These are phyloP conservation scores for Citrus australasica DNA, from an alignment of 345 rosid species.

Conservation along the genomic window DNA sequence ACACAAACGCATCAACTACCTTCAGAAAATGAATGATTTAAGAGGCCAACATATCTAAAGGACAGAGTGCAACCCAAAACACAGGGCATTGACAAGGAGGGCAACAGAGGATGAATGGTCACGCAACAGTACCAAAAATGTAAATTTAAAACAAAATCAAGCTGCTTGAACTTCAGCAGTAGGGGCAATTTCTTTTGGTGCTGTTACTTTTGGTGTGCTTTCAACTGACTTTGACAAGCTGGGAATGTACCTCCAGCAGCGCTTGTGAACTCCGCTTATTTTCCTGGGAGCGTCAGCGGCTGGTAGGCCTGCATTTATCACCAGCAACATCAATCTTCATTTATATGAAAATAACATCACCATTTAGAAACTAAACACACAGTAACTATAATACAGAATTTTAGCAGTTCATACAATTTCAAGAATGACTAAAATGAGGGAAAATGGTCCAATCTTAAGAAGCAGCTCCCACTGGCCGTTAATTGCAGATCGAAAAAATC, in stretches of 20 bases:
- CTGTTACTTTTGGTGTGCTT: conserved; percentile 14
- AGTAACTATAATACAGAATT: neutral
- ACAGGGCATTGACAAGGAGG: neutral
- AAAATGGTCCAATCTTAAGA: neutral
- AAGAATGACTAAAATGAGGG: neutral
- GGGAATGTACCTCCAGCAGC: conserved; percentile 88
- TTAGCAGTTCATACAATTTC: neutral
- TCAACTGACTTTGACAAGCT: conserved; percentile 35
- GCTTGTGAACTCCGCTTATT: conserved; percentile 88
- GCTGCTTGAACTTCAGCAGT: conserved; percentile 47
- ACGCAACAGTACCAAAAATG: neutral
- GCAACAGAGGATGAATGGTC: conserved; percentile 1
- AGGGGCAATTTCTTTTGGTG: conserved; percentile 37
- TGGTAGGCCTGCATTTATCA: conserved; percentile 48
- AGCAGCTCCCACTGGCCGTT: neutral
- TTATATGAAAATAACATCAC: neutral
- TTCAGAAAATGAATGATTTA: neutral
- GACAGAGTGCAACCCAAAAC: neutral
- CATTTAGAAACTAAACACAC: neutral
- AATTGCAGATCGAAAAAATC: neutral
- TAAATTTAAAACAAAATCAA: conserved; percentile 25
- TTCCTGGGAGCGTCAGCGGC: conserved; percentile 78
- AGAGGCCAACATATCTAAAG: neutral
- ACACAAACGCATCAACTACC: neutral
- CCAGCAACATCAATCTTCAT: conserved; percentile 5